Evolutionary conservation across 441 rosid genomes (phyloP), one percentile per base, ranked within the genome.

Genomic region (Biscutella laevigata): DNA sequence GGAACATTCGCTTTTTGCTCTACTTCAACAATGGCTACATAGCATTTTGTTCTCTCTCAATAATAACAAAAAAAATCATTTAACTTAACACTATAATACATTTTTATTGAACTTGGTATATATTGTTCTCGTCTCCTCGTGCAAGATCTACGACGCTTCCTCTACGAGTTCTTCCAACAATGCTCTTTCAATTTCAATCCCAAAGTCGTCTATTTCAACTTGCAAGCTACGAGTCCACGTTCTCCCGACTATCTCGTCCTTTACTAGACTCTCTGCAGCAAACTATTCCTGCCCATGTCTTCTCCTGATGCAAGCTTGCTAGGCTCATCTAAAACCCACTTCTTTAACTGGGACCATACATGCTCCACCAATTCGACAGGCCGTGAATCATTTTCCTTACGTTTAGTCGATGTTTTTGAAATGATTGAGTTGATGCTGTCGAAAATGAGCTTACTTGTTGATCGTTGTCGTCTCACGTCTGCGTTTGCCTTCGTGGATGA

Each of bases 121-220:
- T 47, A 30, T 38, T 4, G 17, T 42, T 49, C 42, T 72, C 56
- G 10, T 51, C 45, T 76, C 71, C 67, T 52, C 56, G 62, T 22
- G 59, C 55, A 68, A 86, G 58, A 62, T 78, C 82, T 24, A 63
- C 64, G 59, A 92, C 80, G 85, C 76, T 62, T 92, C 97, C 54
- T 77, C 79, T 61, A 88, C 78, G 27, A 86, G 83, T 63, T 82
- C 90, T 56, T 77, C 75, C 62, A 88, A 68, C 73, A 92, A 67
- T 45, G 68, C 72, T 56, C 70, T 58, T 67, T 79, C 86, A 35
- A 88, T 80, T 52, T 81, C 86, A 55, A 20, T 39, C 26, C 84
- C 77, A 53, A 81, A 45, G 34, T 64, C 68, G 58, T 84, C 78
- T 39, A 69, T 48, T 68, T 81, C 86, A 55, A 52, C 12, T 70